phyloP scores from a whole-genome alignment of 2,329 filamentous ascomycete species.

The Niveomyces coronatus region DNA sequence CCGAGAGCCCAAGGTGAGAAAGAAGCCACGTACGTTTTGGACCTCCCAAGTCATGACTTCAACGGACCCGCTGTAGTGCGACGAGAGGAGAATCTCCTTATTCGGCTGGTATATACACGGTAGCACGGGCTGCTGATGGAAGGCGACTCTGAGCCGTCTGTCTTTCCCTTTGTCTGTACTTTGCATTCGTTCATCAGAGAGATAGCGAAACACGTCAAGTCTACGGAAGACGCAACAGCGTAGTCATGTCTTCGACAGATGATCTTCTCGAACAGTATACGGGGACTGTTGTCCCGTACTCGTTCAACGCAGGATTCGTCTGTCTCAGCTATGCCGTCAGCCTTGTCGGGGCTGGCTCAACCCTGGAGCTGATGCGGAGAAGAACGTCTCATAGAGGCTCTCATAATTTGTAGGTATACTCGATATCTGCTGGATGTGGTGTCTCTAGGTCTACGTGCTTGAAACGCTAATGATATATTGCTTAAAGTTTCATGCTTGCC shows the following conservation, averaged over 20 bases:
- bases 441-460: neutral
- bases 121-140: too few species aligned
- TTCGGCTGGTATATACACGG: too few species aligned
- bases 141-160: too few species aligned
- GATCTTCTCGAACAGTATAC: conserved; percentile 30
- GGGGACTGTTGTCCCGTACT: conserved; percentile 35
- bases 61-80: too few species aligned
- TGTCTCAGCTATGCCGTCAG: conserved; percentile 68
- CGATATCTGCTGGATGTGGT: neutral
- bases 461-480: conserved; percentile 1
- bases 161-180: too few species aligned
- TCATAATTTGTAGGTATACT: conserved; percentile 52
- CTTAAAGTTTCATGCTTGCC: conserved; percentile 52
- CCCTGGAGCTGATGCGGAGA: conserved; percentile 71
- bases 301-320: conserved; percentile 51
- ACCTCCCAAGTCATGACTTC: too few species aligned
- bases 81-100: too few species aligned
- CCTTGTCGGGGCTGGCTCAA: conserved; percentile 65
- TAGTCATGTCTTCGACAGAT: conserved; percentile 7
- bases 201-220: neutral
- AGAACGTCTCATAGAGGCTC: conserved; percentile 58
- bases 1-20: too few species aligned
- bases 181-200: too few species aligned
- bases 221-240: neutral
- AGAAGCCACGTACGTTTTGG: too few species aligned